Conservation (phyloP, 2,329 filamentous ascomycete genomes). For the Corynespora cassiicola region DNA sequence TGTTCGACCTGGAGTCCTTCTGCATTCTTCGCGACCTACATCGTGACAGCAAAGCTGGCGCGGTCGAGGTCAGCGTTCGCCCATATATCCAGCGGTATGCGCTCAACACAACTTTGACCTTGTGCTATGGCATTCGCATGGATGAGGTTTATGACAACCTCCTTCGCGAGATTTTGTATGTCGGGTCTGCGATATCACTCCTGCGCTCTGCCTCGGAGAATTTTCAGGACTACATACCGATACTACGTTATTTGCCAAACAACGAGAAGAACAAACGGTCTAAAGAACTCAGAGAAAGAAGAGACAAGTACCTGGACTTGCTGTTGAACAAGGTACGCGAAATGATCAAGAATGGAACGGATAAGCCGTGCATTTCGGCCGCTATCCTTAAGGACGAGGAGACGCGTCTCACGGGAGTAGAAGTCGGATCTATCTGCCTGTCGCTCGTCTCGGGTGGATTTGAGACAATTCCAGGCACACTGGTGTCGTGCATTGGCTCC, state of each 20-base stretch:
- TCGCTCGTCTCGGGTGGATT: conserved; percentile 62
- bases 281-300: conserved; percentile 55
- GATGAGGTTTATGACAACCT: conserved; percentile 60
- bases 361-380: conserved; percentile 62
- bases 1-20: conserved; percentile 62
- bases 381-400: conserved; percentile 63
- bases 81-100: conserved; percentile 62
- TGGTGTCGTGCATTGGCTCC: conserved; percentile 60
- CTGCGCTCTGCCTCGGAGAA: conserved; percentile 61
- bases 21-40: conserved; percentile 58
- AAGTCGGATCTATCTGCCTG: conserved; percentile 61
- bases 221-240: conserved; percentile 60
- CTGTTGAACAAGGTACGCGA: conserved; percentile 58
- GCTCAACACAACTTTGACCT: conserved; percentile 61
- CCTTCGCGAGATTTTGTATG: conserved; percentile 60
- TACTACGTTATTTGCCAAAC: conserved; percentile 58
- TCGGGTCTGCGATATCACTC: conserved; percentile 59
- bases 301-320: conserved; percentile 58
- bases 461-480: conserved; percentile 61
- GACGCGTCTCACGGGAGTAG: conserved; percentile 59
- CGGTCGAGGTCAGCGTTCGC: conserved; percentile 53
- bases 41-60: conserved; percentile 51
- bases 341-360: conserved; percentile 59
- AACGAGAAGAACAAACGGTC: conserved; percentile 58
- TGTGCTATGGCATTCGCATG: conserved; percentile 64